These are phyloP conservation scores for Ascomycota sp. DNA, from an alignment of 2,329 filamentous ascomycete species.

Conservation along the genomic window DNA sequence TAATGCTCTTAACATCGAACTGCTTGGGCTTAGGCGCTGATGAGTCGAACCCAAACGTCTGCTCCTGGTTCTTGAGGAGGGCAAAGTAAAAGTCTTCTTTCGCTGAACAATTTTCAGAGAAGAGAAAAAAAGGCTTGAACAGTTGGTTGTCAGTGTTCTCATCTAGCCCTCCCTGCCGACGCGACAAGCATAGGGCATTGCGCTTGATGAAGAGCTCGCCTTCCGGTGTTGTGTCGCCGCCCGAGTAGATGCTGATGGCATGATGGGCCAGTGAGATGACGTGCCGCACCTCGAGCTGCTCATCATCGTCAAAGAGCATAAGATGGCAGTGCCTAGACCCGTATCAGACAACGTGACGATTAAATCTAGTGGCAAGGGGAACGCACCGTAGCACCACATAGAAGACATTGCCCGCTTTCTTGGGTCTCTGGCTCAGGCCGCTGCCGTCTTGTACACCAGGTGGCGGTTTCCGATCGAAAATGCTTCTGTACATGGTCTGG, in stretches of 20 bases:
- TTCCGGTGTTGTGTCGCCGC: constrained; percentile 59
- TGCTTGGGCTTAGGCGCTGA: constrained; percentile 46
- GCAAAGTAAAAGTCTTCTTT: constrained; percentile 99
- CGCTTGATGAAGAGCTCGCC: constrained; percentile 91
- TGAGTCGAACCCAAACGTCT: constrained; percentile 33
- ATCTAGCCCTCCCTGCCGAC: constrained; percentile 36
- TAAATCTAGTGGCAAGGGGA: not conserved
- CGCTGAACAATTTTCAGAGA: constrained; percentile 84
- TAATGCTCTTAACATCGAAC: constrained; percentile 72
- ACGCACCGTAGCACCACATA: constrained; percentile 71
- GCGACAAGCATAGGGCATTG: constrained; percentile 67
- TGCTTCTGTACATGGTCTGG: constrained; percentile 91
- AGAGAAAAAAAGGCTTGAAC: constrained; percentile 78
- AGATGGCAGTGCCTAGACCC: constrained; percentile 65
- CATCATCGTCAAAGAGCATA: constrained; percentile 92
- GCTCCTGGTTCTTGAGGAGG: constrained; percentile 65
- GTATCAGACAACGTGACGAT: not conserved
- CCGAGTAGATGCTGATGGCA: constrained; percentile 66
- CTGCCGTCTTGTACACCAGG: constrained; percentile 25
- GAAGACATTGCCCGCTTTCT: constrained; percentile 68
- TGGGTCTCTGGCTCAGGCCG: constrained; percentile 30
- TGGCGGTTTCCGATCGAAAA: constrained; percentile 61
- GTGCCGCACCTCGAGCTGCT: constrained; percentile 87
- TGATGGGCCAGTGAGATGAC: constrained; percentile 87
- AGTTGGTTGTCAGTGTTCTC: constrained; percentile 31